Conservation (phyloP, 2,329 filamentous ascomycete genomes). For the Cladosporium sphaerospermum region DNA sequence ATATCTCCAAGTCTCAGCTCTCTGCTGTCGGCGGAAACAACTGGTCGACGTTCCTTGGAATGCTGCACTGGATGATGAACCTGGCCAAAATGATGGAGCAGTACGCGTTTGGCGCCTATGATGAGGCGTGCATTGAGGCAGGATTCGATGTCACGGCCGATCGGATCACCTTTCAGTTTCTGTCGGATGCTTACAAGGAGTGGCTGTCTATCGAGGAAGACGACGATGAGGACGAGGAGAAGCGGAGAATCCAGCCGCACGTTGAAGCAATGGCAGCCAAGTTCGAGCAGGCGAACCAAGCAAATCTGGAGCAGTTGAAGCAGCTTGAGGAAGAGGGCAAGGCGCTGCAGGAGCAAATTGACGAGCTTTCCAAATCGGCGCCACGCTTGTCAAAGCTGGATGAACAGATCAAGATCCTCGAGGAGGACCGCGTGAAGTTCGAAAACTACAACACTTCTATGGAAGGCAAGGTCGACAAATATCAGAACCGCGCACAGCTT, state of each 20-base stretch:
- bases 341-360: conserved; percentile 74
- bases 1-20: conserved; percentile 93
- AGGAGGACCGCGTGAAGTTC: conserved; percentile 91
- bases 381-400: conserved; percentile 79
- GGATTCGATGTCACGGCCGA: conserved; percentile 85
- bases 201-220: conserved; percentile 79
- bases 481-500: conserved; percentile 70
- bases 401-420: conserved; percentile 84
- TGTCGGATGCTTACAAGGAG: conserved; percentile 83
- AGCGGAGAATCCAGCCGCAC: conserved; percentile 73
- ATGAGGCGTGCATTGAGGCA: conserved; percentile 80
- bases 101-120: conserved; percentile 71
- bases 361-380: conserved; percentile 79
- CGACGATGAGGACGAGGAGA: conserved; percentile 80
- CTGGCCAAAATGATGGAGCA: conserved; percentile 88
- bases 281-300: conserved; percentile 78
- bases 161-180: conserved; percentile 88
- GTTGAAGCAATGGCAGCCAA: conserved; percentile 79
- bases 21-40: conserved; percentile 93
- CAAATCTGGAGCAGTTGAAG: conserved; percentile 76
- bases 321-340: conserved; percentile 82
- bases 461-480: conserved; percentile 79
- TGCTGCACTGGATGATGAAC: conserved; percentile 99
- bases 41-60: conserved; percentile 88
- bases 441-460: conserved; percentile 88